These are phyloP conservation scores for Oryza brachyantha DNA, from an alignment of 176 grass and related monocot species.

Conservation along the genomic window DNA sequence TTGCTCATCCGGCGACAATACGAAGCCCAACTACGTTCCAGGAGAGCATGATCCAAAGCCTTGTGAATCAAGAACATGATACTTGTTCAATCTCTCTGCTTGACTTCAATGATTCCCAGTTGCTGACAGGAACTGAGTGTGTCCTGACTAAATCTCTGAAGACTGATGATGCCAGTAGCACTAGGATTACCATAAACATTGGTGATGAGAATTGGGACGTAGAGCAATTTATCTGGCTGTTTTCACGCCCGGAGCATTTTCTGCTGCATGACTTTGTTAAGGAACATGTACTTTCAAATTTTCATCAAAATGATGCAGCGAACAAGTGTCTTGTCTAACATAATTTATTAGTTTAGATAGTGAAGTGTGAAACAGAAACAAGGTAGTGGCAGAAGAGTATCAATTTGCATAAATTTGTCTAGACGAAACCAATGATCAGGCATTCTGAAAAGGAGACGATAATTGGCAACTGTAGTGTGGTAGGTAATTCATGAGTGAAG, in stretches of 20 bases:
- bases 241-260: neutral
- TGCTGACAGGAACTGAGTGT: neutral
- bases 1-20: constrained; percentile 54
- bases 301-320: neutral
- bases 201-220: neutral
- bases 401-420: no score
- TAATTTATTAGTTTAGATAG: neutral
- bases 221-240: neutral
- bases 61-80: neutral
- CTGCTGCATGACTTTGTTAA: neutral
- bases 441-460: no score
- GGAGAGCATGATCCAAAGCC: constrained; percentile 29
- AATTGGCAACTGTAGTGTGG: no score
- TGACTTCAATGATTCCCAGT: neutral
- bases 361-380: neutral
- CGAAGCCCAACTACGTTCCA: constrained; percentile 44
- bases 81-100: neutral
- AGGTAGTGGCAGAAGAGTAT: neutral
- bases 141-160: neutral
- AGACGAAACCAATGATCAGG: no score
- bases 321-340: neutral
- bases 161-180: neutral
- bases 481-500: neutral
- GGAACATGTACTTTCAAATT: neutral
- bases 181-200: neutral